These are phyloP conservation scores for Linnemannia schmuckeri DNA, from an alignment of 192 early-diverging fungal genomes.

Conservation along the genomic window DNA sequence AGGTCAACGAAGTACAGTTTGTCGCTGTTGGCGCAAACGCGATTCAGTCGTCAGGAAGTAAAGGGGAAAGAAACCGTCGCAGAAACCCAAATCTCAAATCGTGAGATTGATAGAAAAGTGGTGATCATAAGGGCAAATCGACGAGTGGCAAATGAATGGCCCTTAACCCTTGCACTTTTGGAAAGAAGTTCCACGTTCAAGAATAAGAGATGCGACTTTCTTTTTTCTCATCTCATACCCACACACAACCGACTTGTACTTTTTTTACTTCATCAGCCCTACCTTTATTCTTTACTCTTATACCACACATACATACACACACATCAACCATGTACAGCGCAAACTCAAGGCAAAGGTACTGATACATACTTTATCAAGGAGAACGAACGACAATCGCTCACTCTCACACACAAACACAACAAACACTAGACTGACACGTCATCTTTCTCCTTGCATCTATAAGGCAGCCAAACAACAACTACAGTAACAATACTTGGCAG, in stretches of 20 bases:
- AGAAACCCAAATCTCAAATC: not conserved
- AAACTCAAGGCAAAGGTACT: conserved; percentile 1
- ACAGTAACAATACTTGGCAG: conserved; percentile 20
- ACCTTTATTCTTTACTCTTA: no score
- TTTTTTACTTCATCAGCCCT: no score
- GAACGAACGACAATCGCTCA: not conserved
- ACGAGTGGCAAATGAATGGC: not conserved
- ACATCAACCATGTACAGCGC: not conserved
- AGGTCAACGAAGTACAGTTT: not conserved
- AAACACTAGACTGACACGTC: not conserved
- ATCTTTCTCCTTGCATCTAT: not conserved
- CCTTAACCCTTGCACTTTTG: not conserved
- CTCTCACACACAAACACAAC: not conserved
- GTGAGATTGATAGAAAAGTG: not conserved
- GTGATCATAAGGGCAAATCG: not conserved
- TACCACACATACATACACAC: not conserved
- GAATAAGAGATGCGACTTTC: not conserved
- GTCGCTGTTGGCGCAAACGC: not conserved
- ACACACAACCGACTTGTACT: no score
- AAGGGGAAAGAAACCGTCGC: not conserved
- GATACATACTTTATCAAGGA: not conserved
- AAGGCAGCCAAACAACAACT: conserved; percentile 28
- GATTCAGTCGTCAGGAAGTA: not conserved
- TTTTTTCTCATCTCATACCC: no score
- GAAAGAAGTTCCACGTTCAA: not conserved